Evolutionary conservation across 805 yeast species (phyloP).

Genomic region (Yarrowia sp.): DNA sequence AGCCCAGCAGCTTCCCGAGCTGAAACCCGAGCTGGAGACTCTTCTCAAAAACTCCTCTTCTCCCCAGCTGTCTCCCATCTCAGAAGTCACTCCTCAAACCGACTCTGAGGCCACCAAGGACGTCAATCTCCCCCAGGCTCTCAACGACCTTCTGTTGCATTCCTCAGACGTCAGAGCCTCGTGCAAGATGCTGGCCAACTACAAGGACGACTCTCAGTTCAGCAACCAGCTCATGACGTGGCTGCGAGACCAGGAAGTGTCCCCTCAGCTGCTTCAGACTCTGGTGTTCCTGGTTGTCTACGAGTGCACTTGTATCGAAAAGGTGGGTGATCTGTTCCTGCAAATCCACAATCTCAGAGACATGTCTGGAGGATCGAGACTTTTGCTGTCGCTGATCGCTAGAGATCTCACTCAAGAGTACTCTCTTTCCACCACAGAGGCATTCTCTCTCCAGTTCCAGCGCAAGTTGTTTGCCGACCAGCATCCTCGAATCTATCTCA

Average conservation of each 20-base stretch:
- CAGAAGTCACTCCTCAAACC: constrained; percentile 41
- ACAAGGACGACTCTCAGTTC: constrained; percentile 43
- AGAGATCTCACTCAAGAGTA: constrained; percentile 25
- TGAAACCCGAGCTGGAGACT: constrained; percentile 43
- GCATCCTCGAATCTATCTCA: constrained; percentile 32
- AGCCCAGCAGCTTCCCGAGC: constrained; percentile 40
- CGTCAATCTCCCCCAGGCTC: constrained; percentile 36
- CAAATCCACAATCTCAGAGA: constrained; percentile 44
- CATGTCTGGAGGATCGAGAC: constrained; percentile 40
- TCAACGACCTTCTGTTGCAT: constrained; percentile 40
- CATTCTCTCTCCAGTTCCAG: constrained; percentile 43
- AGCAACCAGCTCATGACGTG: constrained; percentile 43
- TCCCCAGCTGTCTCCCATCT: constrained; percentile 45
- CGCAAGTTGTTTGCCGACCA: constrained; percentile 35
- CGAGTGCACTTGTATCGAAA: constrained; percentile 51
- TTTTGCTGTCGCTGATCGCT: constrained; percentile 9
- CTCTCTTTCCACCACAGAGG: constrained; percentile 42
- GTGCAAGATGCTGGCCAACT: constrained; percentile 41
- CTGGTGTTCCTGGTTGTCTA: constrained; percentile 52
- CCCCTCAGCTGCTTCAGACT: constrained; percentile 49
- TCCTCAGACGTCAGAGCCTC: constrained; percentile 40
- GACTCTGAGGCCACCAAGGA: constrained; percentile 24
- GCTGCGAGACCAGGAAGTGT: constrained; percentile 49
- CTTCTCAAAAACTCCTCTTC: constrained; percentile 41
- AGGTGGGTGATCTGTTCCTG: constrained; percentile 50